Base-by-base conservation (phyloP, 2,329 filamentous ascomycete genomes). In the Colletotrichum magnum region DNA sequence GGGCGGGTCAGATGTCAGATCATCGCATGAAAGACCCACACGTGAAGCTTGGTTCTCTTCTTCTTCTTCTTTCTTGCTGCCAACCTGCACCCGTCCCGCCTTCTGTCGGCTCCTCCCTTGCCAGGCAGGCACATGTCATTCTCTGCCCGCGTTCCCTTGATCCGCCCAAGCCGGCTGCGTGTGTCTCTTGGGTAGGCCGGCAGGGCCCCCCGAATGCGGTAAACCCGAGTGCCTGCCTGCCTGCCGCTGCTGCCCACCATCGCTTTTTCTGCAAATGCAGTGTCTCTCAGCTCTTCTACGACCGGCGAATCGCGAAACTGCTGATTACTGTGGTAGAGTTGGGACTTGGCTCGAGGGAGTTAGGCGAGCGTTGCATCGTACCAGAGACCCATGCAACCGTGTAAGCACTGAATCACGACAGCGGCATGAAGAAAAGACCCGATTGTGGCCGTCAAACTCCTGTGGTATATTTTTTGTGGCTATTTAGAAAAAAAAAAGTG, bases 1-100 rank as follows among this genome's bases (percentile, higher is more conserved):
- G 48, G 47, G 47, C 12, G 59, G 48, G 53, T 59, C 60, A 54
- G 41, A 68, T 65, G 65, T 65, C 65, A 68, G 65, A 68, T 64
- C 65, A 58, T 58, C 58, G 60, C 65, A 68, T 58, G 65, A 68
- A 53, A 24, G 54, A 26, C 24, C 60, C 65, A 68, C 53, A 54
- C 45, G 53, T 54, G 65, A 68, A 68, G 65, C 65, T 68, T 68
- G 53, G 48, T 58, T 39, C 53, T 43, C 45, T 9, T 28, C 7
- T 18, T 50, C n/a, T n/a, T n/a, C n/a, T n/a, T n/a, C n/a, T n/a
- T n/a, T n/a, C 50, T 9, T 18, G 28, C 24, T 41, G 4, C 9
- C 47, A n/a, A 24, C 32, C 45, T 45, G 28, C 28, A 45, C 21
- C 58, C 45, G 47, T 47, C 45, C 51, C 24, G n/a, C n/a, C 39